Evolutionary conservation across 2,329 filamentous ascomycete species (phyloP), one percentile per base, ranked within the genome.

Genomic region (Alternaria angustiovoidea): DNA sequence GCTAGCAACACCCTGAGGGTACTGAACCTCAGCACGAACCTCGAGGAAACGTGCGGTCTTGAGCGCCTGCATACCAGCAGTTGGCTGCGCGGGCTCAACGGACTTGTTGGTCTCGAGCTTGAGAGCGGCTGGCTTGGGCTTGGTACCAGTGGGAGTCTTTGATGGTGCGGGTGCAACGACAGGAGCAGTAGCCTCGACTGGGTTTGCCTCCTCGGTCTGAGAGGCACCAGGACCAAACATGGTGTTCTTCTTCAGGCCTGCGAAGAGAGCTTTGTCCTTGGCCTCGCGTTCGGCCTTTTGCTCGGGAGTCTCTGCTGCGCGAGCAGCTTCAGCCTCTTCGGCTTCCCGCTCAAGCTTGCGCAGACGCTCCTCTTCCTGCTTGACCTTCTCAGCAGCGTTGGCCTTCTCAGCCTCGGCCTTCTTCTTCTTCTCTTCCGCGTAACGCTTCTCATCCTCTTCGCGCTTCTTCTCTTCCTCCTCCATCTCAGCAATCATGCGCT

Each of bases 21-120:
- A 99, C 41, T 90, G 86, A 63, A 93, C 69, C 71, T 91, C 88
- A 73, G 88, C 89, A 66, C 94, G 88, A 64, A 94, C 88, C 51
- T 90, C 88, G 57, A 99, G 84, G 83, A 96, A 94, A 51, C 94
- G 91, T 57, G 95, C 92, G 18, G 93, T 94, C 82, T 95, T 94
- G 64, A 99, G 86, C 8, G 94, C 91, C 79, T 96, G 94, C 77
- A 99, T 90, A 63, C 94, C 94, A 60, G 95, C 93, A 65, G 93
- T 98, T 16, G 94, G 94, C 80, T 97, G 94, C 54, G 93, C 89
- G 54, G 94, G 91, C 82, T 99, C 94, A 24, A 97, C 88, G 38
- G 91, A 84, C 81, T 94, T 96, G 70, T 89, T 93, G 64, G 91
- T 96, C 57, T 93, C 88, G 64, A 98, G 86, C 81, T 97, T 97